Percentiles rank a stretch among this genome's conserved stretches.
phyloP scores from a whole-genome alignment of 1,284 basidiomycete species.

The Spongiforma sp. region DNA sequence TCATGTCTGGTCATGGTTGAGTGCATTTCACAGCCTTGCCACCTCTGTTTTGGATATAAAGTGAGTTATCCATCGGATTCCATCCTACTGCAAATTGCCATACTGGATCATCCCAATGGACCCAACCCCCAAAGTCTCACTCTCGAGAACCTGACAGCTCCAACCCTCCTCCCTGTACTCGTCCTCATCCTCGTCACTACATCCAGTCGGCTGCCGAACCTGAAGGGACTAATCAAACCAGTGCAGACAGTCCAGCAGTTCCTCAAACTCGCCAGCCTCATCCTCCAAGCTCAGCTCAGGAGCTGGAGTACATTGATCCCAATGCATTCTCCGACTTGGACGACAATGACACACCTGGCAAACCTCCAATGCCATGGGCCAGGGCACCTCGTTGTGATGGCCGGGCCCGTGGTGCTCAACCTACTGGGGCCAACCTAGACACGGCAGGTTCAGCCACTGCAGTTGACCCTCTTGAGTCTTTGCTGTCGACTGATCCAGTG shows the following conservation, averaged over 20 bases:
- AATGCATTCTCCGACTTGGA: background rate
- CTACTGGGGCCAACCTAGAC: background rate
- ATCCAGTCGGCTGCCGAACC: background rate
- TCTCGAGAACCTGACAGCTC: background rate
- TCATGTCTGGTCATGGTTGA: too few relatives aligned
- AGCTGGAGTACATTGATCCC: background rate
- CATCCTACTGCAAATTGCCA: too few relatives aligned
- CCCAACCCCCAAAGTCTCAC: too few relatives aligned
- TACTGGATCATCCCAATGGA: too few relatives aligned
- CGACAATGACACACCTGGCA: background rate
- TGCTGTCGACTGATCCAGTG: background rate
- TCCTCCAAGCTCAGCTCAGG: background rate
- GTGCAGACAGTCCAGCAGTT: background rate
- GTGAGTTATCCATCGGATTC: too few relatives aligned
- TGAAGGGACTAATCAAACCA: background rate
- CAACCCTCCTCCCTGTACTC: background rate
- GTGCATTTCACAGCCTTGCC: too few relatives aligned
- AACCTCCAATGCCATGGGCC: background rate
- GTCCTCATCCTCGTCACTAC: background rate
- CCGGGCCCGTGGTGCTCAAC: background rate
- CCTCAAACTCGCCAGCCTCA: background rate
- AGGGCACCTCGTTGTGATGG: background rate
- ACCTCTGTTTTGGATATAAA: too few relatives aligned
- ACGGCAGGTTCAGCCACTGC: background rate
- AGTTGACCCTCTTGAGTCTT: background rate